These are phyloP conservation scores for Leishmania turanica DNA, from an alignment of 208 protist genomes.

Conservation along the genomic window DNA sequence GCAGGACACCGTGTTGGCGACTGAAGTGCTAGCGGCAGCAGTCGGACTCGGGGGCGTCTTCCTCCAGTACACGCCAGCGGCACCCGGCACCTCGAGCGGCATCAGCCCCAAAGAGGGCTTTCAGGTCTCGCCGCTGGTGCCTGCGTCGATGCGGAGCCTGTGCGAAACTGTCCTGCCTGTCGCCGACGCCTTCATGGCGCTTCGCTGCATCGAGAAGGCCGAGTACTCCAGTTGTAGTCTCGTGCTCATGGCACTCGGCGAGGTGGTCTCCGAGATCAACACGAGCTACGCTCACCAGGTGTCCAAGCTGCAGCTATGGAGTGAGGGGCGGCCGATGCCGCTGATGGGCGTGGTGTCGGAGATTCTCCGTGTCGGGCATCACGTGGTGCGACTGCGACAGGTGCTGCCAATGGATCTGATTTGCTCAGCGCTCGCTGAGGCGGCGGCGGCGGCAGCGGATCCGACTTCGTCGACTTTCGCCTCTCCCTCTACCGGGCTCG, in stretches of 20 bases:
- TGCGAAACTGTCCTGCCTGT: slow-evolving; percentile 75
- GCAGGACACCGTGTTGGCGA: slow-evolving; percentile 72
- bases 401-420: slow-evolving; percentile 80
- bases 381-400: slow-evolving; percentile 82
- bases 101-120: slow-evolving; percentile 37
- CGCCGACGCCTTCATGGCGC: slow-evolving; percentile 77
- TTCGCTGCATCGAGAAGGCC: slow-evolving; percentile 63
- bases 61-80: slow-evolving; percentile 19
- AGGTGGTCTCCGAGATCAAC: slow-evolving; percentile 81
- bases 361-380: slow-evolving; percentile 78
- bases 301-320: slow-evolving; percentile 68
- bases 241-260: slow-evolving; percentile 85
- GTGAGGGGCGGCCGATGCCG: slow-evolving; percentile 61
- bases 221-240: slow-evolving; percentile 77
- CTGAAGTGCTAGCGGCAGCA: slow-evolving; percentile 66
- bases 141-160: slow-evolving; percentile 65
- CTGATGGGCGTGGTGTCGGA: slow-evolving; percentile 87
- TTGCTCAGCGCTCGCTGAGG: slow-evolving; percentile 28
- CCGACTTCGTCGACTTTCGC: neutral
- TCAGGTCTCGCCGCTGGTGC: slow-evolving; percentile 54
- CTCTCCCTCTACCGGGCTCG: slow-evolving; percentile 32
- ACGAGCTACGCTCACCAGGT: slow-evolving; percentile 85
- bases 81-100: neutral
- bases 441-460: slow-evolving; percentile 6
- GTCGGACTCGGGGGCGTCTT: slow-evolving; percentile 68